phyloP scores from a whole-genome alignment of 1,284 basidiomycete species.

The Termitomyces sp. region DNA sequence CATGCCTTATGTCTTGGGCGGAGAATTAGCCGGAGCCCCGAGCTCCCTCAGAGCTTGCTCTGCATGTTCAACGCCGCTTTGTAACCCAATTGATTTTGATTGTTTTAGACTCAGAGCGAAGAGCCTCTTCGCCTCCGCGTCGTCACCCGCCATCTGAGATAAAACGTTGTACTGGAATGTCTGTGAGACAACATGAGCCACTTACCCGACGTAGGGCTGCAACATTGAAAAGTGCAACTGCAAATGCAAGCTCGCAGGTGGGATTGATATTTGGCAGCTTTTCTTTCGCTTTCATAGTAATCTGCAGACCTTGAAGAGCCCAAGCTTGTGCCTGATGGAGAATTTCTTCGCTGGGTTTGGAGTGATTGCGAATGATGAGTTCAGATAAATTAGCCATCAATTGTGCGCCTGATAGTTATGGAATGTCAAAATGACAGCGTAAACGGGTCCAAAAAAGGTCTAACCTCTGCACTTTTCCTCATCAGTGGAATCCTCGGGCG shows the following conservation, averaged over 20 bases:
- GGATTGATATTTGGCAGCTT: slow-evolving; percentile 22
- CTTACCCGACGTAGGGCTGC: slow-evolving; percentile 40
- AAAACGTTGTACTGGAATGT: neutral
- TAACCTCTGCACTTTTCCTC: slow-evolving; percentile 60
- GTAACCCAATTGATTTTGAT: slow-evolving; percentile 41
- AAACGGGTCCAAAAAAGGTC: neutral
- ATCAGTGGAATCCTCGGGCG: slow-evolving; percentile 30
- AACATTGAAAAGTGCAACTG: slow-evolving; percentile 58
- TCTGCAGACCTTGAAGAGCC: slow-evolving; percentile 49
- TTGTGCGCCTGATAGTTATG: slow-evolving; percentile 48
- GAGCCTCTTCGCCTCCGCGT: slow-evolving; percentile 36
- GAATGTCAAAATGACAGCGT: neutral
- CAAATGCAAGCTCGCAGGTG: slow-evolving; percentile 53
- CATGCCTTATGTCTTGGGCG: neutral
- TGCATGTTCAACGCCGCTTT: slow-evolving; percentile 46
- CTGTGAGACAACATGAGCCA: neutral
- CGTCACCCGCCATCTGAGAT: slow-evolving; percentile 47
- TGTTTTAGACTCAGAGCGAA: slow-evolving; percentile 46
- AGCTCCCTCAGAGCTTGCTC: slow-evolving; percentile 41
- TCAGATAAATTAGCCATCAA: slow-evolving; percentile 67
- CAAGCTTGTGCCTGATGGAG: slow-evolving; percentile 56
- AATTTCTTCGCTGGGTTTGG: slow-evolving; percentile 35
- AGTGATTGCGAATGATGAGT: slow-evolving; percentile 45
- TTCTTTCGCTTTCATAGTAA: slow-evolving; percentile 38
- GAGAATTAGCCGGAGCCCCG: slow-evolving; percentile 11